Percentiles rank a stretch among this genome's conserved stretches.
Conservation (phyloP, 1,284 basidiomycete genomes). For the Termitomyces sp. region DNA sequence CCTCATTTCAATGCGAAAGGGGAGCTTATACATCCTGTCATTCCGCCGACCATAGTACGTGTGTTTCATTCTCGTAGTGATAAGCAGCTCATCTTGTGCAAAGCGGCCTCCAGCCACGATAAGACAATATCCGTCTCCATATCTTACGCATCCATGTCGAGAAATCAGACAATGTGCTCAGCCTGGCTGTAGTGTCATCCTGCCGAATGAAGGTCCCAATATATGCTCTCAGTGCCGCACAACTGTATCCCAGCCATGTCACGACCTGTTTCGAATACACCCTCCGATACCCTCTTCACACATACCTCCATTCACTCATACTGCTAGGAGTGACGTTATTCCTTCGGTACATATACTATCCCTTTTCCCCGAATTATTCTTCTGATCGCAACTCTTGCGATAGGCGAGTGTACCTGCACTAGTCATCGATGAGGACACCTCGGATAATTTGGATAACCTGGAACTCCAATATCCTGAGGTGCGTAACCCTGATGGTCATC, state of each 20-base stretch:
- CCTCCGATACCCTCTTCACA: neutral
- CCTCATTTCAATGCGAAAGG: constrained; percentile 18
- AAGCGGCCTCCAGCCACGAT: neutral
- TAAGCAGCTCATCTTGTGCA: neutral
- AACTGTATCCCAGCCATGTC: neutral
- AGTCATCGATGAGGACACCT: neutral
- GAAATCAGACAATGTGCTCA: constrained; percentile 9
- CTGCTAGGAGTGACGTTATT: neutral
- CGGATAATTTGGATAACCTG: constrained; percentile 5
- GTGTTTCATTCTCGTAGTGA: neutral
- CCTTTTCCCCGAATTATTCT: neutral
- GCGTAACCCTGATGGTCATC: neutral
- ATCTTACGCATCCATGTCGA: neutral
- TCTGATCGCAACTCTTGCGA: neutral
- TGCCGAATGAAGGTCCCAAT: neutral
- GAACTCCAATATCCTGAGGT: constrained; percentile 16
- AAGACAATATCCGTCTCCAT: neutral
- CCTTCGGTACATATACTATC: neutral
- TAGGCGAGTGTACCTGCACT: neutral
- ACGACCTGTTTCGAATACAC: neutral
- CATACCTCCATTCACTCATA: neutral
- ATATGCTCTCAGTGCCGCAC: constrained; percentile 6
- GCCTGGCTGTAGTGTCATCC: constrained; percentile 9
- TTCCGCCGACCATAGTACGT: neutral
- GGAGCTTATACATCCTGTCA: constrained; percentile 9